These are phyloP conservation scores for Xylaria multiplex DNA, from an alignment of 2,329 filamentous ascomycete genomes.

Conservation along the genomic window DNA sequence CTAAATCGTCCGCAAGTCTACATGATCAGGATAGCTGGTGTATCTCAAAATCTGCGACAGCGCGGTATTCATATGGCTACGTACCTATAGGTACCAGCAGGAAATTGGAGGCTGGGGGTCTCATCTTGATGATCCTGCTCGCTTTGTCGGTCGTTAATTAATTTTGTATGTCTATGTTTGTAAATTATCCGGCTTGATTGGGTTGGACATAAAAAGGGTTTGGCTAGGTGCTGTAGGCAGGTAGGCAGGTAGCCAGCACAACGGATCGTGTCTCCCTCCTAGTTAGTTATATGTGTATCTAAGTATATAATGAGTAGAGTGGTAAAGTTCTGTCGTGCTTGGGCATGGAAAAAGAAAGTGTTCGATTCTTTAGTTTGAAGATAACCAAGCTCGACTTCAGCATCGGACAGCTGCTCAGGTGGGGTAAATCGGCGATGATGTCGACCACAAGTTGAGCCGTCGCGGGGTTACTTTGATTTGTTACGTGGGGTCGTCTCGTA, in stretches of 20 bases:
- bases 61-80: background rate
- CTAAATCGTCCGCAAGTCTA: background rate
- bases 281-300: background rate
- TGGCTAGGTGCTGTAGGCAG: background rate
- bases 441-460: constrained; percentile 1
- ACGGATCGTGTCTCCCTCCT: background rate
- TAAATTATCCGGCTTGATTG: constrained; percentile 21
- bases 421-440: constrained; percentile 29
- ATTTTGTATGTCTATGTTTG: constrained; percentile 34
- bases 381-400: background rate
- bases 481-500: constrained; percentile 16
- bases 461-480: constrained; percentile 26
- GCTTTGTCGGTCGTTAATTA: constrained; percentile 14
- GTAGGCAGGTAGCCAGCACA: constrained; percentile 1
- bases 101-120: background rate
- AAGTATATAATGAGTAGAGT: background rate
- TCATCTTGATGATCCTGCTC: constrained; percentile 2
- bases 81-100: background rate
- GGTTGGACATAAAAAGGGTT: background rate
- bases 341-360: background rate
- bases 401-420: constrained; percentile 9
- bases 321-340: background rate
- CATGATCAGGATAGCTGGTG: background rate
- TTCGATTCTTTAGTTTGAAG: background rate
- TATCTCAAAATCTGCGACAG: background rate